Percentiles rank a stretch among this genome's conserved stretches.
Evolutionary conservation across 1,284 basidiomycete genomes (phyloP).

Genomic region (Peniophora sp.): DNA sequence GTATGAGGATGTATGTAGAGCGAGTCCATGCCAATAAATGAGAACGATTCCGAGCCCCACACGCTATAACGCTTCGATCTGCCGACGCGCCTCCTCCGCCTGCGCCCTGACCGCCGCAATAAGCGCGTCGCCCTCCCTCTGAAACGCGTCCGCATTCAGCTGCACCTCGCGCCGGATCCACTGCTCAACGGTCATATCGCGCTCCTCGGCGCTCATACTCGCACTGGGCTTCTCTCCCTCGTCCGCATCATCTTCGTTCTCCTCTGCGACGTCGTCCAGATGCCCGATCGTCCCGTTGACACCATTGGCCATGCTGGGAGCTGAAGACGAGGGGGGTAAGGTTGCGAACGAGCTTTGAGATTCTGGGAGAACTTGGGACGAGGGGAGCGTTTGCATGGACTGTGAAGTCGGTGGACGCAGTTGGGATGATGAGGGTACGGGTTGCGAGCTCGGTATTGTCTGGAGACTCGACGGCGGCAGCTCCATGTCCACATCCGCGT

Average conservation of each 20-base stretch:
- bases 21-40: background rate
- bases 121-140: conserved; percentile 52
- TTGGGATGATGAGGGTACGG: background rate
- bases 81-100: conserved; percentile 47
- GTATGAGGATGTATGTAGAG: no score
- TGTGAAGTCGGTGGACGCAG: background rate
- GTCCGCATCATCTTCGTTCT: no score
- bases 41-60: background rate
- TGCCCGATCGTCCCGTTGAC: background rate
- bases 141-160: conserved; percentile 52
- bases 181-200: conserved; percentile 67
- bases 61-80: conserved; percentile 35
- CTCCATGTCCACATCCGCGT: no score
- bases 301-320: conserved; percentile 2
- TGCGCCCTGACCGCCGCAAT: conserved; percentile 49
- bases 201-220: conserved; percentile 50
- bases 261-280: conserved; percentile 2
- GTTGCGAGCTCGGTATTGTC: background rate
- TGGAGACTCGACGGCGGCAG: background rate
- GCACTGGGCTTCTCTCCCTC: no score
- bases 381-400: background rate
- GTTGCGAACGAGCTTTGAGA: conserved; percentile 3
- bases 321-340: conserved; percentile 10
- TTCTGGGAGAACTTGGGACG: background rate
- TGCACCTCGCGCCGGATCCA: conserved; percentile 69